Evolutionary conservation across 345 rosid genomes (phyloP), one percentile per base, ranked within the genome.

Genomic region (Eucalyptus curtisii): DNA sequence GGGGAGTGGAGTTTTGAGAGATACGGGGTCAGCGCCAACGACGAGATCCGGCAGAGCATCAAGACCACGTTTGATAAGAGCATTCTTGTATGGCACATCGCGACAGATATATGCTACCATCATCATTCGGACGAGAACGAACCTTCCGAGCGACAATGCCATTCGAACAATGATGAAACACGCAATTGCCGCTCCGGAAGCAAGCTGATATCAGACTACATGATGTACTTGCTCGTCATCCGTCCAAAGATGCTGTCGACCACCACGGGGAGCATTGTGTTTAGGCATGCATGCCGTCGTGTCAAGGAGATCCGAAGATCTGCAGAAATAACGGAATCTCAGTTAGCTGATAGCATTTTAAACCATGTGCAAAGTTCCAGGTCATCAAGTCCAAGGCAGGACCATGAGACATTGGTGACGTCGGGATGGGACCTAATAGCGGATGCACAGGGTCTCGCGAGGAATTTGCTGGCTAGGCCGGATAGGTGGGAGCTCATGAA

Each of bases 141-240:
- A 61, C 13, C 68, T 61, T 61, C 71, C n/a, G n/a, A n/a, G n/a
- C n/a, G n/a, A n/a, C n/a, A n/a, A n/a, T n/a, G n/a, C n/a, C n/a
- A n/a, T n/a, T n/a, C n/a, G n/a, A n/a, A n/a, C n/a, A n/a, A n/a
- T n/a, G n/a, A n/a, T n/a, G n/a, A n/a, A n/a, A n/a, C n/a, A n/a
- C n/a, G n/a, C n/a, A n/a, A n/a, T n/a, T n/a, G n/a, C 1, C 8
- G 37, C 71, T 64, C 71, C 19, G 1, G 37, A n/a, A 64, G 37
- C 71, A 64, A n/a, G 71, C 30, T 31, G 49, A 55, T 88, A 17
- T 84, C 89, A 0, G 61, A 37, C n/a, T 88, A 84, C 30, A 88
- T 84, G 89, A 40, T 88, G 87, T 82, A 84, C 85, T 40, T 88
- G n/a, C 86, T 82, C 15, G 82, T 61, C 22, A 19, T n/a, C 44